Evolutionary conservation across 164 flowering plant genomes (phyloP), one percentile per base, ranked within the genome.

Genomic region (Vitis rotundifolia): DNA sequence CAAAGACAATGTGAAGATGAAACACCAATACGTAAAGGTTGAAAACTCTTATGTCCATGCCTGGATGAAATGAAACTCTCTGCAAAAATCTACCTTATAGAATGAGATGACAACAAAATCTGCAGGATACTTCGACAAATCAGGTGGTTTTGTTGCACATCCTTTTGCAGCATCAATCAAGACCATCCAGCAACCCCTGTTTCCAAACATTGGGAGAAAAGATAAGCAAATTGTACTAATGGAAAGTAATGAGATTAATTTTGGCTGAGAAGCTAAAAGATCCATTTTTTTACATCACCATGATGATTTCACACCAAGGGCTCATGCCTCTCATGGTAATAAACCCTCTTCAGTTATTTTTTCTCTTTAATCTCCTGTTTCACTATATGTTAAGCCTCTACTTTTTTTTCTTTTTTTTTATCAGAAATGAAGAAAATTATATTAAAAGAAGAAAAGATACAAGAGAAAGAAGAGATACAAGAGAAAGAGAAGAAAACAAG

Each of bases 101-200:
- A 95, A 95, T 66, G 98, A 95, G 29, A 93, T 65, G 56, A 83
- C 92, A 75, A 91, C 93, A 87, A 95, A 95, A 74, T 95, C 99
- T 28, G 95, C 97, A 54, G 88, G 92, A 75, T 80, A 85, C 68
- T 68, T 78, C 3, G 97, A 78, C 58, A 95, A 80, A 83, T 95
- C 89, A 5, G 93, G 98, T 61, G 97, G 94, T 22, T 79, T 76
- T 54, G 99, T 93, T 1, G 91, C 79, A 87, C 86, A 87, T 72
- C 98, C 99, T 79, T 95, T 95, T 66, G 99, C 99, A 80, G 98
- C 99, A 91, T 95, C 99, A 78, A 95, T 82, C 82, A 95, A 78
- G 57, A 91, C 93, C 91, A 90, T 85, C 97, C 98, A 95, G 22
- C 52, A 67, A 8, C 93, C 89, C 80, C 94, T 91, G 78, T 61